Conservation (phyloP, 306 rosid species). For the Alnus glutinosa region DNA sequence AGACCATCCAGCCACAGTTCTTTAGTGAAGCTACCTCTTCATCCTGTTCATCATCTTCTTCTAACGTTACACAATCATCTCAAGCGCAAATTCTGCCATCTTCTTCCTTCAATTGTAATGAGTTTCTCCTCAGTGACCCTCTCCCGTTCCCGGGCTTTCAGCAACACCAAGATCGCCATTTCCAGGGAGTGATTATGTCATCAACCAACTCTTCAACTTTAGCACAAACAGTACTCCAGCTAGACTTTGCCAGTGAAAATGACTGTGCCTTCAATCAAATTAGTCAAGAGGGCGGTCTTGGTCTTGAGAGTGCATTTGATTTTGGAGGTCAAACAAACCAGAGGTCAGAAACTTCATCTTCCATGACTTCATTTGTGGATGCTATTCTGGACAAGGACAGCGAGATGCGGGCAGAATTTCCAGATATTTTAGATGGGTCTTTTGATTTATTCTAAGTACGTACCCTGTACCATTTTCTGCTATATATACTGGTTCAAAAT, state of each 20-base stretch:
- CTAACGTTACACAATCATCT: conserved; percentile 41
- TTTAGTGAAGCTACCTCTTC: conserved; percentile 64
- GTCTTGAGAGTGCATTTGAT: conserved; percentile 20
- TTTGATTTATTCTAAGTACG: conserved; percentile 45
- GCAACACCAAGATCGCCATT: conserved; percentile 35
- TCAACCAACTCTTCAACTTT: conserved; percentile 24
- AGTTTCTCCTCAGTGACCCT: conserved; percentile 55
- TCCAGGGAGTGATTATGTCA: conserved; percentile 24
- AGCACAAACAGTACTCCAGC: conserved; percentile 23
- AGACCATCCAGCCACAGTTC: conserved; percentile 40
- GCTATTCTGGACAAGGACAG: conserved; percentile 69
- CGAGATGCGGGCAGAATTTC: conserved; percentile 72
- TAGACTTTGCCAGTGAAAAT: conserved; percentile 11
- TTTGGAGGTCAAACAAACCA: conserved; percentile 31
- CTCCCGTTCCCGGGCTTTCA: conserved; percentile 36
- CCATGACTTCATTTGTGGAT: conserved; percentile 69
- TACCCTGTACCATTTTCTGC: background rate
- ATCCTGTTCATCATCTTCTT: conserved; percentile 65
- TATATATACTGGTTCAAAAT: background rate
- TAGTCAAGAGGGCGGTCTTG: conserved; percentile 14
- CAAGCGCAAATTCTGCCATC: conserved; percentile 32
- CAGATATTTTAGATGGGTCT: conserved; percentile 66
- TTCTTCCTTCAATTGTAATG: conserved; percentile 64
- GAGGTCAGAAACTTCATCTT: conserved; percentile 40
- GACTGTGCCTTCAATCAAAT: conserved; percentile 20